Conservation (phyloP, 2,329 filamentous ascomycete species). For the Pseudocercospora macadamiae region DNA sequence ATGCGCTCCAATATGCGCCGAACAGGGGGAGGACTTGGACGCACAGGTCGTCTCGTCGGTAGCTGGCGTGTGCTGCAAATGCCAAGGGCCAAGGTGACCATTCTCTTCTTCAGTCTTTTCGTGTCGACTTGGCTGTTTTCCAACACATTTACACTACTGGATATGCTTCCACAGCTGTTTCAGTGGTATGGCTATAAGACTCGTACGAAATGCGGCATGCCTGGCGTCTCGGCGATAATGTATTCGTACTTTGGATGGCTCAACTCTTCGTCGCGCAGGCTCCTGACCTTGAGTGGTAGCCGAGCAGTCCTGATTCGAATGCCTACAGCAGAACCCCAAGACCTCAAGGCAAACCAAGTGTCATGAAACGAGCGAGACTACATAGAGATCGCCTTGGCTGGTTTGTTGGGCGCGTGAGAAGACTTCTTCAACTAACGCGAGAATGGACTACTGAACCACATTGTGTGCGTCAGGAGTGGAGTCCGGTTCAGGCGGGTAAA, state of each 20-base stretch:
- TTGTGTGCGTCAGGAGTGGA: background rate
- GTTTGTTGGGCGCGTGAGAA: background rate
- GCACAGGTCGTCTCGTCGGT: background rate
- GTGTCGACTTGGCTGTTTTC: constrained; percentile 1
- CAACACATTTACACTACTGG: background rate
- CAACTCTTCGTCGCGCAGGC: background rate
- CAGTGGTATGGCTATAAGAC: background rate
- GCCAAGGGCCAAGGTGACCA: constrained; percentile 5
- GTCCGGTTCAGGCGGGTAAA: background rate
- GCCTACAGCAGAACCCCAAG: background rate
- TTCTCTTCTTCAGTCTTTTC: constrained; percentile 8
- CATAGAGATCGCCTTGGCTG: background rate
- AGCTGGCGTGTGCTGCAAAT: background rate
- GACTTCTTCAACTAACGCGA: background rate
- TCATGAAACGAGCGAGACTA: background rate
- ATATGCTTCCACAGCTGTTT: background rate
- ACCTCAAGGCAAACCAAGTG: background rate
- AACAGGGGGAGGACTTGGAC: background rate
- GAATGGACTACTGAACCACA: background rate
- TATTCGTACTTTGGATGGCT: background rate
- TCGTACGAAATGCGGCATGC: background rate
- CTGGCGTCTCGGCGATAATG: background rate
- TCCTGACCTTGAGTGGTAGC: background rate
- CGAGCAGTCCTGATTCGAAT: background rate
- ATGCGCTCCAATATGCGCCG: too few species aligned